These are phyloP conservation scores for Cyberlindnera euphorbiiphila DNA, from an alignment of 805 yeast genomes.

Conservation along the genomic window DNA sequence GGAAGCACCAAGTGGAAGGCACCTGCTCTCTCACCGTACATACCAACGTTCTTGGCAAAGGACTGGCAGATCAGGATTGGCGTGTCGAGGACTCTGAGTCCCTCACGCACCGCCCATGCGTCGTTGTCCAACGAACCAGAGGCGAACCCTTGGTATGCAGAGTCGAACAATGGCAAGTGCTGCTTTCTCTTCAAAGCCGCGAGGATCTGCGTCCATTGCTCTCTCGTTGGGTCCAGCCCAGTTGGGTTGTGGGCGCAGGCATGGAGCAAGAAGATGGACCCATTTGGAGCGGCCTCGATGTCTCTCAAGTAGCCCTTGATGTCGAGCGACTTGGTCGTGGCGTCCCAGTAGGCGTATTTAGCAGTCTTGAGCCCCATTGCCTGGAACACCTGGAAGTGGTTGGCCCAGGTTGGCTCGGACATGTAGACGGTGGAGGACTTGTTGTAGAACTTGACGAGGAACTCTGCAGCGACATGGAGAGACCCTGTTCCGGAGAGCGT, in stretches of 20 bases:
- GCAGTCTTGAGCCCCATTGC: slow-evolving; percentile 63
- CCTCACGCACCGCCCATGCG: slow-evolving; percentile 69
- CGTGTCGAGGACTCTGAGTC: slow-evolving; percentile 44
- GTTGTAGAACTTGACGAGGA: slow-evolving; percentile 32
- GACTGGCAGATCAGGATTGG: slow-evolving; percentile 87
- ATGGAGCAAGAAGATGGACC: slow-evolving; percentile 80
- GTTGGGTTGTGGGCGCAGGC: slow-evolving; percentile 99
- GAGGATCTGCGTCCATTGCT: slow-evolving; percentile 74
- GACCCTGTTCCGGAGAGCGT: slow-evolving; percentile 90
- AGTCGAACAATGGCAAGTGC: slow-evolving; percentile 84
- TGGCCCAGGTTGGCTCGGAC: slow-evolving; percentile 96
- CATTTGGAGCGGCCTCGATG: slow-evolving; percentile 63
- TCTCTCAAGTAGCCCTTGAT: slow-evolving; percentile 61
- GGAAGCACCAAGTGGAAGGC: slow-evolving; percentile 76
- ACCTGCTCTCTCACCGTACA: slow-evolving; percentile 97
- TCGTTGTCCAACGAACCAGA: slow-evolving; percentile 81
- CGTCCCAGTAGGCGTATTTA: slow-evolving; percentile 84
- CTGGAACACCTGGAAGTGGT: slow-evolving; percentile 81
- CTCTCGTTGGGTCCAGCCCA: slow-evolving; percentile 86
- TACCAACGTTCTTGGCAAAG: slow-evolving; percentile 93
- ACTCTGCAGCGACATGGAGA: slow-evolving; percentile 76
- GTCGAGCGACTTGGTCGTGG: slow-evolving; percentile 63
- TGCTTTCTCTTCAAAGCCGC: slow-evolving; percentile 53
- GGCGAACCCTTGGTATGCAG: slow-evolving; percentile 97
- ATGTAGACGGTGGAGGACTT: slow-evolving; percentile 54